Evolutionary conservation across 2,329 filamentous ascomycete genomes (phyloP).

Genomic region (Nothophoma quercina): DNA sequence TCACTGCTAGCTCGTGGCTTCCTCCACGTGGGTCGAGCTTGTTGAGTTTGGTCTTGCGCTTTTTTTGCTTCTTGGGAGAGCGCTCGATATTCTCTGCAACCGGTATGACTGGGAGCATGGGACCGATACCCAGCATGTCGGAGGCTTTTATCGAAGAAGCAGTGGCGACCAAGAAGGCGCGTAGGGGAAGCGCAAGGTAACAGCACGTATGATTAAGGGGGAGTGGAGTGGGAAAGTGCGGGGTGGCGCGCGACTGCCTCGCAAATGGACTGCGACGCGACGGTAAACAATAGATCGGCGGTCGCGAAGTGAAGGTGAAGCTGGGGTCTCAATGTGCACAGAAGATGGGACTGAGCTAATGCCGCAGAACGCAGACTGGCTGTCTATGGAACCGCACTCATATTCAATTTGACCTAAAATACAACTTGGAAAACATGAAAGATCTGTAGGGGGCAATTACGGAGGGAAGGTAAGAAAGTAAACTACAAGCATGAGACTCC

Average conservation of each 20-base stretch:
- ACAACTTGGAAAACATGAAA: conserved; percentile 19
- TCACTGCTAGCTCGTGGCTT: not conserved
- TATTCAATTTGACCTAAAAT: conserved; percentile 24
- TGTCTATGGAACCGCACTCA: conserved; percentile 20
- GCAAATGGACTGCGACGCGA: not conserved
- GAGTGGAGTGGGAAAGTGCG: conserved; percentile 2
- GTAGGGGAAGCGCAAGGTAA: not conserved
- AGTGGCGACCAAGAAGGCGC: not conserved
- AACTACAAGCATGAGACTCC: conserved; percentile 18
- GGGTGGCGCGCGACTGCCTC: not conserved
- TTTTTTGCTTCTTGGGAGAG: not conserved
- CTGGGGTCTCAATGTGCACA: not conserved
- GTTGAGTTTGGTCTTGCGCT: not conserved
- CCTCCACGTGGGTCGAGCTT: not conserved
- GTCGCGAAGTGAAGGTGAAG: conserved; percentile 9
- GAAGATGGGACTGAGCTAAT: not conserved
- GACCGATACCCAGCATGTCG: conserved; percentile 12
- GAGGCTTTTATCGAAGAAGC: not conserved
- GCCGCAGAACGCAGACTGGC: conserved; percentile 9
- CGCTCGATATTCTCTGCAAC: not conserved
- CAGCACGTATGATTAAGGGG: not conserved
- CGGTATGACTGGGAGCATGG: conserved; percentile 7
- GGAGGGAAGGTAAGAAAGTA: conserved; percentile 20
- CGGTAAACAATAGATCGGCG: not conserved
- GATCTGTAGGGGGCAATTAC: conserved; percentile 23